Conservation (phyloP, 2,329 filamentous ascomycete species). For the Scedosporium boydii region DNA sequence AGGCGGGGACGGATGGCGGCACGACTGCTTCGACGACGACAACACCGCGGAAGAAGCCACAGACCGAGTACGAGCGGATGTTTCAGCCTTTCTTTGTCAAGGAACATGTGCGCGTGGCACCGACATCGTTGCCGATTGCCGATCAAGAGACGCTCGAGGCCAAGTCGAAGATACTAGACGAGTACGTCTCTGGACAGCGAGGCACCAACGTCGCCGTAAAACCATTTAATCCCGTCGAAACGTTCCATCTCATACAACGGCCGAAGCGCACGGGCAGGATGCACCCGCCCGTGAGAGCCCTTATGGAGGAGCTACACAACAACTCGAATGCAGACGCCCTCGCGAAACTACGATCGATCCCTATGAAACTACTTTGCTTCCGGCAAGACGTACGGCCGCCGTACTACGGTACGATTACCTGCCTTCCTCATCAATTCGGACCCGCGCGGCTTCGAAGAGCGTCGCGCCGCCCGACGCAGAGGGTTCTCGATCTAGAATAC, state of each 20-base stretch:
- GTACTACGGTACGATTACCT: conserved; percentile 66
- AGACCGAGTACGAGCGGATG: conserved; percentile 47
- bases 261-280: conserved; percentile 33
- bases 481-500: conserved; percentile 60
- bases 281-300: conserved; percentile 46
- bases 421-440: conserved; percentile 37
- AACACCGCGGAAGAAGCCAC: conserved; percentile 23
- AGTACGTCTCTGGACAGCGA: conserved; percentile 37
- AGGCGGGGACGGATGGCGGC: conserved; percentile 9
- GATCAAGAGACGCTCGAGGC: conserved; percentile 45
- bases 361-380: conserved; percentile 55
- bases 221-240: conserved; percentile 33
- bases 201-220: conserved; percentile 28
- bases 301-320: conserved; percentile 47
- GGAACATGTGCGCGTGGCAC: conserved; percentile 61
- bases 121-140: conserved; percentile 39
- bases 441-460: conserved; percentile 37
- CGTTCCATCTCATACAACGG: conserved; percentile 34
- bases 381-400: conserved; percentile 57
- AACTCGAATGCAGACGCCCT: conserved; percentile 27
- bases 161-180: conserved; percentile 43
- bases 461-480: conserved; percentile 42
- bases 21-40: conserved; percentile 4
- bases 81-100: conserved; percentile 80
- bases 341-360: conserved; percentile 39